Evolutionary conservation across 1,284 basidiomycete genomes (phyloP).

Genomic region (Leucoagaricus sp.): DNA sequence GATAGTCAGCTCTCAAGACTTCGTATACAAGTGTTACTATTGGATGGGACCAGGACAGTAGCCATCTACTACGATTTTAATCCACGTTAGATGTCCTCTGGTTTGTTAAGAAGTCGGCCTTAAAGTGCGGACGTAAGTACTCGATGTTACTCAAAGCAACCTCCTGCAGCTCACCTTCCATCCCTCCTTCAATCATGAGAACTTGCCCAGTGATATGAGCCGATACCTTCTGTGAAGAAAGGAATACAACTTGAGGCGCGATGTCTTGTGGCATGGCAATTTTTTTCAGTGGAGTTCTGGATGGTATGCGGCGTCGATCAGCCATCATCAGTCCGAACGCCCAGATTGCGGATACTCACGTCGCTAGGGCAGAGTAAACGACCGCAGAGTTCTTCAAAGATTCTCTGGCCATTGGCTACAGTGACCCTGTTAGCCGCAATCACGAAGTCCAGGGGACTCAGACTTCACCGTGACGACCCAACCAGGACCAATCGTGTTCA

Average conservation of each 20-base stretch:
- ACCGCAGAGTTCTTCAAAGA: constrained; percentile 34
- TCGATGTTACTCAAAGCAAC: background rate
- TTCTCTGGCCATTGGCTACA: constrained; percentile 48
- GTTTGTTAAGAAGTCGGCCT: constrained; percentile 22
- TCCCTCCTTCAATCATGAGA: constrained; percentile 74
- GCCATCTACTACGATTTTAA: too few species aligned
- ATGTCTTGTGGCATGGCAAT: constrained; percentile 64
- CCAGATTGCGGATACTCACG: constrained; percentile 40
- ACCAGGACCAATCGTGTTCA: constrained; percentile 72
- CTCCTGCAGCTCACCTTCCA: constrained; percentile 57
- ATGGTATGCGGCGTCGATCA: background rate
- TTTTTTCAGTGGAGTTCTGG: constrained; percentile 72
- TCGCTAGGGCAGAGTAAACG: constrained; percentile 61
- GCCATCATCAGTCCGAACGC: background rate
- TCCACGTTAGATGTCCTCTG: constrained; percentile 12
- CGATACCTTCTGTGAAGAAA: constrained; percentile 64
- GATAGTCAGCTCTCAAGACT: too few species aligned
- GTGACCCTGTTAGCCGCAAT: constrained; percentile 9
- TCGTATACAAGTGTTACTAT: too few species aligned
- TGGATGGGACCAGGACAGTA: too few species aligned
- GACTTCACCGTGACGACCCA: constrained; percentile 58
- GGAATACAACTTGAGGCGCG: constrained; percentile 63
- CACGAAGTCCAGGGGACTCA: too few species aligned
- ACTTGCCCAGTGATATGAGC: constrained; percentile 75
- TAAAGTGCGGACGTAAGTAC: background rate